A percentile compares a stretch with the other conserved stretches of the same genome.
These are phyloP conservation scores for Apiotrichum mycotoxinovorans DNA, from an alignment of 1,284 basidiomycete species.

Conservation along the genomic window DNA sequence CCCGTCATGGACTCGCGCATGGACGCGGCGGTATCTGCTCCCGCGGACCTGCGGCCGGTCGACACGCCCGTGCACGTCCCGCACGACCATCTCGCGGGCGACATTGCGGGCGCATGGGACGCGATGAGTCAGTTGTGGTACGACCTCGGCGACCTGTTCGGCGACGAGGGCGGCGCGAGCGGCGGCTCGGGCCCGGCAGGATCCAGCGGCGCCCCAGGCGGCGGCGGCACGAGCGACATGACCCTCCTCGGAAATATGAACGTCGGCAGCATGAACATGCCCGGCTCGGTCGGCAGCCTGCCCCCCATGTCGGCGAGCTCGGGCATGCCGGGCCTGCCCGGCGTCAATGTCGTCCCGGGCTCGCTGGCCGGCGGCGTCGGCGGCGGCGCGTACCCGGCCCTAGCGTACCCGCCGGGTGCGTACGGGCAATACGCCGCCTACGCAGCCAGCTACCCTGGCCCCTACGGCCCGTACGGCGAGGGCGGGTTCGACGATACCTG, in stretches of 20 bases:
- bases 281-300: background rate
- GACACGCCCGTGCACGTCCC: background rate
- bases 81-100: constrained; percentile 2
- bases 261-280: too few relatives aligned
- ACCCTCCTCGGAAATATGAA: background rate
- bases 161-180: constrained; percentile 5
- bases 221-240: background rate
- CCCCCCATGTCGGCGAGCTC: background rate
- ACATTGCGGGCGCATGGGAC: constrained; percentile 26
- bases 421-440: constrained; percentile 1
- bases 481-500: background rate
- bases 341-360: background rate
- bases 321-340: background rate
- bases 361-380: background rate
- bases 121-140: constrained; percentile 35
- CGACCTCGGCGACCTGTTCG: constrained; percentile 29
- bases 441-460: constrained; percentile 3
- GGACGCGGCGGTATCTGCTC: too few relatives aligned
- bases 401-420: background rate
- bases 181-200: background rate
- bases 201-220: background rate
- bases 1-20: background rate
- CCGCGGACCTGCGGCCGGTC: background rate
- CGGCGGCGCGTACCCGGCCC: background rate
- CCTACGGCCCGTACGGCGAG: constrained; percentile 1